Evolutionary conservation across 495 filamentous ascomycete genomes (phyloP), one percentile per base, ranked within the genome.

Genomic region (Penicillium fimorum): DNA sequence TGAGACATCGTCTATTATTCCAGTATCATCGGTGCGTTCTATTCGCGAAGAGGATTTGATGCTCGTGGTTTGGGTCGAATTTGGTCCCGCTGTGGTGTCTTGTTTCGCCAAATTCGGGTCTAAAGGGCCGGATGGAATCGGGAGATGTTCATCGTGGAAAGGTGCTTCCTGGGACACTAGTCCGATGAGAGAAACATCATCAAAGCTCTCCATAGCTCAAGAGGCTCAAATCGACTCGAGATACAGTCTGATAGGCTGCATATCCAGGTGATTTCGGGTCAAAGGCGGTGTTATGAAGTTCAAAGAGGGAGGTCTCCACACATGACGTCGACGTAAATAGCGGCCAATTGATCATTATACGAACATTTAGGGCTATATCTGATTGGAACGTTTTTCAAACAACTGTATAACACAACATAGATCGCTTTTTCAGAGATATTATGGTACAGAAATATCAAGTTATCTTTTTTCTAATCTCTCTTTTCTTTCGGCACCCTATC

Each of bases 141-240:
- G 33, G 1, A 57, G 41, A n/a, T 60, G 62, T 9, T 66, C 63
- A 24, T 68, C 59, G 33, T 57, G 55, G n/a, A 56, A 27, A 6
- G 55, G 29, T 0, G 51, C 35, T 22, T 67, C 61, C 20, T 52
- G 38, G n/a, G 54, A 54, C 4, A 66, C 63, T 40, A 61, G 56
- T 35, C 66, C 66, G 9, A 64, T 47, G 2, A 67, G 55, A 43
- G 70, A 56, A 48, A 68, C 66, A 53, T 71, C 69, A 58, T 76
- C 72, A 40, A 74, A 70, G 60, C 72, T 75, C 60, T 75, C 68
- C 74, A 76, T 74, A 46, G 44, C 44, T 18, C 29, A 33, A 13
- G 5, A 13, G 15, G 17, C 30, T n/a, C 46, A 47, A 37, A 30
- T 15, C 37, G 18, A 10, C 9, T 32, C 4, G 5, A 20, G 0